Evolutionary conservation across 2,329 filamentous ascomycete genomes (phyloP).

Genomic region (Mycosphaerella sp.): DNA sequence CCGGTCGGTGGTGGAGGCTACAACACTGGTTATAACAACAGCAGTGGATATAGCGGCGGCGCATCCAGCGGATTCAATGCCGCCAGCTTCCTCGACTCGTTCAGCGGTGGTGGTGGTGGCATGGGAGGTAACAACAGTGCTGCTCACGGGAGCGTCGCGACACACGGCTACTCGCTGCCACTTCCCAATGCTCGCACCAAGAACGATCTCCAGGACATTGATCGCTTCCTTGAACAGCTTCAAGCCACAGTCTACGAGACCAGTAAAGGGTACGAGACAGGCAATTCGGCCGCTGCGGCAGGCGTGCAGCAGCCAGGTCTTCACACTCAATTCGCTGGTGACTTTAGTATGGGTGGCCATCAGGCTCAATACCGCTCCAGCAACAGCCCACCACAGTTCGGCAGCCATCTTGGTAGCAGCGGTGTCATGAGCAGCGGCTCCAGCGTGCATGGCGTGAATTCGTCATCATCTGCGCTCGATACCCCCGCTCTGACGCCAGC

Average conservation of each 20-base stretch:
- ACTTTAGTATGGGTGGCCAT: conserved; percentile 46
- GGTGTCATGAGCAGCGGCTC: conserved; percentile 37
- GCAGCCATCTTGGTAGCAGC: conserved; percentile 23
- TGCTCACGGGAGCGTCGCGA: conserved; percentile 50
- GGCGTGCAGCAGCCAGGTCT: conserved; percentile 69
- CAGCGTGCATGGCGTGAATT: conserved; percentile 33
- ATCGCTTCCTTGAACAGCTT: conserved; percentile 92
- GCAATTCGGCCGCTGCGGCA: conserved; percentile 65
- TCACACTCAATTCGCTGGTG: conserved; percentile 49
- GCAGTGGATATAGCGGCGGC: conserved; percentile 22
- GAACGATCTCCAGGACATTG: conserved; percentile 87
- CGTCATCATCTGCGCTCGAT: conserved; percentile 47
- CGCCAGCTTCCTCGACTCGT: conserved; percentile 34
- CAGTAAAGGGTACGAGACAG: conserved; percentile 70
- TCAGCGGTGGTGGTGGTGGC: conserved; percentile 27
- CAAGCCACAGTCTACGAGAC: conserved; percentile 95
- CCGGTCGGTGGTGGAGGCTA: conserved; percentile 35
- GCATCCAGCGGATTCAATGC: conserved; percentile 28
- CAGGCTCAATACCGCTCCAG: conserved; percentile 48
- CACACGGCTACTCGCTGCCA: conserved; percentile 78
- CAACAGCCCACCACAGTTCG: conserved; percentile 49
- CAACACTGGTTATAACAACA: conserved; percentile 36
- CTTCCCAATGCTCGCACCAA: conserved; percentile 89
- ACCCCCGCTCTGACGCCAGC: conserved; percentile 73
- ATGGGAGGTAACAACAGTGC: conserved; percentile 41